phyloP scores from a whole-genome alignment of 768 basidiomycete genomes.

The Gelatoporia subvermispora region DNA sequence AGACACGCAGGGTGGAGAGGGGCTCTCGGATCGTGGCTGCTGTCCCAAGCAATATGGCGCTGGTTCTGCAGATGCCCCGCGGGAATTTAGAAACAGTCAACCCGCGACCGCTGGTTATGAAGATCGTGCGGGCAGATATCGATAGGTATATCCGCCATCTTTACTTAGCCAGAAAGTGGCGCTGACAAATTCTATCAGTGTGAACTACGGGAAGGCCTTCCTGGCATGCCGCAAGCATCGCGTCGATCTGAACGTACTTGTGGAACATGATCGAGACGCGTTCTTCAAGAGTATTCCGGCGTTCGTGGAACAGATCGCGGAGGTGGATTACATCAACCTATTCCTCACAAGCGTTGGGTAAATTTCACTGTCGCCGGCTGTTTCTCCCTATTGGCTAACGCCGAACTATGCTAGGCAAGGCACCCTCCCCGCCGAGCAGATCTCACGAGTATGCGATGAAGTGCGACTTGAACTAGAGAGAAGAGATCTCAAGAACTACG shows the following conservation, averaged over 20 bases:
- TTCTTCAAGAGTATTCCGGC: slow-evolving; percentile 59
- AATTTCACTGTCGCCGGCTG: slow-evolving; percentile 16
- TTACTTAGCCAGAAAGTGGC: background rate
- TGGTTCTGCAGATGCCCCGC: slow-evolving; percentile 96
- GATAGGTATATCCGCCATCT: slow-evolving; percentile 47
- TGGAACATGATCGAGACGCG: slow-evolving; percentile 66
- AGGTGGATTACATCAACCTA: slow-evolving; percentile 89
- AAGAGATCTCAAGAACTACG: slow-evolving; percentile 69
- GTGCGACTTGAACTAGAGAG: slow-evolving; percentile 69
- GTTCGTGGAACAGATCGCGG: slow-evolving; percentile 82
- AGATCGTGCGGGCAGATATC: slow-evolving; percentile 74
- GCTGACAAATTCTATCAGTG: slow-evolving; percentile 36
- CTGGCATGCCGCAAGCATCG: slow-evolving; percentile 89
- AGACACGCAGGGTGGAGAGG: slow-evolving; percentile 79
- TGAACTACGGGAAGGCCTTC: slow-evolving; percentile 82
- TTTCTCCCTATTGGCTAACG: background rate
- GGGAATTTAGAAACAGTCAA: slow-evolving; percentile 96
- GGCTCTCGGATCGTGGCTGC: slow-evolving; percentile 87
- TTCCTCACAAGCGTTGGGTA: slow-evolving; percentile 86
- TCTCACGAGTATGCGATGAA: slow-evolving; percentile 71
- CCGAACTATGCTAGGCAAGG: slow-evolving; percentile 47
- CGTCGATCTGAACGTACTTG: slow-evolving; percentile 85
- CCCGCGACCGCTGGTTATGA: slow-evolving; percentile 86
- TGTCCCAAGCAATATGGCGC: slow-evolving; percentile 80
- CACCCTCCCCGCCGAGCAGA: slow-evolving; percentile 47